Base-by-base conservation (phyloP, 306 rosid genomes). In the Luffa aegyptiaca region DNA sequence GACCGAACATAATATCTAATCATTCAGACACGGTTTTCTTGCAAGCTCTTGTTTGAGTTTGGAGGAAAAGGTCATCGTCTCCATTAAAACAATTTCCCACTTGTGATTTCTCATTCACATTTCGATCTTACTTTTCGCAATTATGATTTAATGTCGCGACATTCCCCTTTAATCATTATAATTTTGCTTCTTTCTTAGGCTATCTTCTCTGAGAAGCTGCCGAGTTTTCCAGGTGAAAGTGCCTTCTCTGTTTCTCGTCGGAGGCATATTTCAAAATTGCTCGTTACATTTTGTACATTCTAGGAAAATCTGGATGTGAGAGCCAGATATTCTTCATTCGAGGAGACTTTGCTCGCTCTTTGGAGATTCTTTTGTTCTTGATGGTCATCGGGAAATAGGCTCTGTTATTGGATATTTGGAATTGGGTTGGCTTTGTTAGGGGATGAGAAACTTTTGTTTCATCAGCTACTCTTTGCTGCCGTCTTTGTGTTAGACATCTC, bases 1-100 rank as follows among this genome's bases (percentile, higher is more conserved):
- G 97, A 89, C 92, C 85, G 80, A 51, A 70, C 84, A 89, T 88
- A 69, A 86, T 81, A 52, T 35, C 89, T 91, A 82, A 89, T 85
- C 90, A 88, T 86, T 82, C 78, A 72, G 77, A 82, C 91, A 81
- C 86, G 86, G 89, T 74, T 79, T 84, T 79, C 81, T 86, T 80
- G 80, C 77, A 37, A 41, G 74, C 66, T 72, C 13, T 79, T 53
- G 80, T 75, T 76, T 83, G 73, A 58, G 39, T 77, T 59, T 81
- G 84, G 71, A 21, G 51, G 75, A 76, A 80, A 69, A 62, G 80
- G 69, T 71, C 59, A 39, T 57, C 76, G 17, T 86, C 80, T 80
- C 73, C 64, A 65, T 82, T 82, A 63, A 83, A 55, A 74, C 82
- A 76, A 52, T 49, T 18, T 37, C 49, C 42, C 80, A 68, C 81